Conservation (phyloP, 805 yeast species). For the Yamadazyma kitorensis region DNA sequence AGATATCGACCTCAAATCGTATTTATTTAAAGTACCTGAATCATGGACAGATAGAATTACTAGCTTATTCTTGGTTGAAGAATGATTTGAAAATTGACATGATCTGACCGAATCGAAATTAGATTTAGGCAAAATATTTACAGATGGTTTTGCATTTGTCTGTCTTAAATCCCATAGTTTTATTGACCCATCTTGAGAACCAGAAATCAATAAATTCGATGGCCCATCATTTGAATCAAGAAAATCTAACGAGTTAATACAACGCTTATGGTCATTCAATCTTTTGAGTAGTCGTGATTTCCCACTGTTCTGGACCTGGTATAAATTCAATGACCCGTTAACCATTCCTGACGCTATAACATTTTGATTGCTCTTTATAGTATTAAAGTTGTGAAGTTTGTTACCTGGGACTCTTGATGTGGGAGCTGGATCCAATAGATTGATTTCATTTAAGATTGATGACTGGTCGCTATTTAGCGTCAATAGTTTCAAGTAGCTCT, state of each 20-base stretch:
- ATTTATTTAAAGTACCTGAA: constrained; percentile 80
- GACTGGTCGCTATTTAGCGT: constrained; percentile 30
- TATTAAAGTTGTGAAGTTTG: constrained; percentile 35
- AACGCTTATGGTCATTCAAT: constrained; percentile 40
- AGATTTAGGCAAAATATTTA: constrained; percentile 47
- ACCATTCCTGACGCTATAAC: constrained; percentile 40
- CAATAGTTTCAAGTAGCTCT: constrained; percentile 36
- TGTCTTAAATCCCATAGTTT: constrained; percentile 71
- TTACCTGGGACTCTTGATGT: constrained; percentile 16
- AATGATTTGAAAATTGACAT: constrained; percentile 52
- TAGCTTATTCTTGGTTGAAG: constrained; percentile 41
- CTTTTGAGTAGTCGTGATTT: constrained; percentile 26
- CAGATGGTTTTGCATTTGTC: constrained; percentile 43
- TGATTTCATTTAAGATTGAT: constrained; percentile 31
- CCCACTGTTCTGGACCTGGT: constrained; percentile 31
- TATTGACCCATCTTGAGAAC: constrained; percentile 79
- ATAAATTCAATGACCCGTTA: constrained; percentile 32
- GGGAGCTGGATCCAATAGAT: constrained; percentile 23
- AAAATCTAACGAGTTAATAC: constrained; percentile 41
- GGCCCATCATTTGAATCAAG: constrained; percentile 16
- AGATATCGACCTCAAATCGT: constrained; percentile 62
- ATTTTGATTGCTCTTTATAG: constrained; percentile 32
- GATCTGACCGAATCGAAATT: constrained; percentile 69
- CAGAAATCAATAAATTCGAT: constrained; percentile 37
- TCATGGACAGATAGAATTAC: constrained; percentile 79